Percentiles rank a stretch among this genome's conserved stretches.
These are phyloP conservation scores for Amylocystis lapponica DNA, from an alignment of 768 basidiomycete genomes.

Conservation along the genomic window DNA sequence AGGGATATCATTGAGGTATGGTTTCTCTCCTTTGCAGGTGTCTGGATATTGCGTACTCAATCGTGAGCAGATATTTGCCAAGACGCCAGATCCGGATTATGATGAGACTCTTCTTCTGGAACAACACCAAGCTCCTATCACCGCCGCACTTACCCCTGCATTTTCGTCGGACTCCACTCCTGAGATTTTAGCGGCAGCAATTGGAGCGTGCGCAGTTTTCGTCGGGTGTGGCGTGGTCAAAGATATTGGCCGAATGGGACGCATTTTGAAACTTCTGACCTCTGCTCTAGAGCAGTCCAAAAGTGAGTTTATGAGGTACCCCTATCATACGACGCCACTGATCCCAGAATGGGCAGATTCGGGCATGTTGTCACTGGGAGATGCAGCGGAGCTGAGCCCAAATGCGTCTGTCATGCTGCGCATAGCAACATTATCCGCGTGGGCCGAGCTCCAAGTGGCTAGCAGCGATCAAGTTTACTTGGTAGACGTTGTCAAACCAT, in stretches of 20 bases:
- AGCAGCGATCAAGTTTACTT: conserved; percentile 72
- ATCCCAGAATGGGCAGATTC: conserved; percentile 45
- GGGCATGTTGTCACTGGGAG: conserved; percentile 80
- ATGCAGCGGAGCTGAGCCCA: conserved; percentile 80
- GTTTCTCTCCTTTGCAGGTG: not conserved
- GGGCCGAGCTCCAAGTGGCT: conserved; percentile 89
- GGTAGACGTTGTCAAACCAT: conserved; percentile 73
- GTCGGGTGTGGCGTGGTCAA: conserved; percentile 94
- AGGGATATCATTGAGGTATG: conserved; percentile 87
- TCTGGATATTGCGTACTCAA: conserved; percentile 6
- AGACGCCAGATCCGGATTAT: conserved; percentile 87
- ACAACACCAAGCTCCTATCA: conserved; percentile 97
- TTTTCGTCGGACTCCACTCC: conserved; percentile 95
- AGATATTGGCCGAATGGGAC: conserved; percentile 86
- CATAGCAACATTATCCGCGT: conserved; percentile 88
- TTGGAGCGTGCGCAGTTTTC: conserved; percentile 91
- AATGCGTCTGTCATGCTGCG: conserved; percentile 95
- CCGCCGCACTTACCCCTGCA: conserved; percentile 93
- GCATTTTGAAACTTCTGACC: conserved; percentile 85
- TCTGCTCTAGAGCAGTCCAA: conserved; percentile 86
- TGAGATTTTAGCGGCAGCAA: conserved; percentile 88
- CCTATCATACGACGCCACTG: too few species aligned
- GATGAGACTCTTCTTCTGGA: conserved; percentile 86
- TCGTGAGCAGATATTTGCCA: conserved; percentile 74
- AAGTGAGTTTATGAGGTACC: conserved; percentile 59